phyloP scores from a whole-genome alignment of 805 yeast genomes.

The Hanseniaspora vineae region DNA sequence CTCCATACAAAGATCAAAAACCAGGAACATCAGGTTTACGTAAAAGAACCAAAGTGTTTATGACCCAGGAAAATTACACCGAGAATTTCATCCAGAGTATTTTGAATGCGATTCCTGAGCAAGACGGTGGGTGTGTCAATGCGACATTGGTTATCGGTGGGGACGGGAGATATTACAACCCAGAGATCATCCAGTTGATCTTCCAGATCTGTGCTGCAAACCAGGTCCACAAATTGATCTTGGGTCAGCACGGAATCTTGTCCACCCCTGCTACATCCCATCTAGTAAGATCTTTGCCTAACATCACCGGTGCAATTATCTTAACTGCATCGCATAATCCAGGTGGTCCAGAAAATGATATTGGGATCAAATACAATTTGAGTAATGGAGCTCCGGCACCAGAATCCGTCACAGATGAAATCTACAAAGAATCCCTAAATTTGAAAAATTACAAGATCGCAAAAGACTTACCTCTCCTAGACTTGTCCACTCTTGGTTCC shows the following conservation, averaged over 20 bases:
- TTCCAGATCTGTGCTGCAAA: constrained; percentile 81
- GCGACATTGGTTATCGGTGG: constrained; percentile 88
- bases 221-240: constrained; percentile 70
- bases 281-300: constrained; percentile 56
- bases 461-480: constrained; percentile 48
- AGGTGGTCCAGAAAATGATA: constrained; percentile 85
- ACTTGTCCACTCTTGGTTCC: constrained; percentile 45
- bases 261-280: constrained; percentile 98
- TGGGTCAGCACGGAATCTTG: constrained; percentile 69
- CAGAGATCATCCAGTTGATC: constrained; percentile 65
- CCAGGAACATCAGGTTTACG: constrained; percentile 97
- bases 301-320: constrained; percentile 87
- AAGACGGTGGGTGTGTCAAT: constrained; percentile 39
- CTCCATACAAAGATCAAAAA: constrained; percentile 78
- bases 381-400: constrained; percentile 98
- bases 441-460: constrained; percentile 50
- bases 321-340: constrained; percentile 96
- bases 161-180: constrained; percentile 90
- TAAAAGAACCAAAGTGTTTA: constrained; percentile 78
- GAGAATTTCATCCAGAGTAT: constrained; percentile 90
- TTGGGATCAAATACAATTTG: constrained; percentile 92
- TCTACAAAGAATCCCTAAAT: constrained; percentile 53
- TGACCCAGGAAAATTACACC: constrained; percentile 59
- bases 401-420: constrained; percentile 80
- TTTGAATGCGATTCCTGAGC: constrained; percentile 75